Percentiles rank a stretch among this genome's conserved stretches.
These are phyloP conservation scores for Capsicum rhomboideum DNA, from an alignment of 257 asterid species.

Conservation along the genomic window DNA sequence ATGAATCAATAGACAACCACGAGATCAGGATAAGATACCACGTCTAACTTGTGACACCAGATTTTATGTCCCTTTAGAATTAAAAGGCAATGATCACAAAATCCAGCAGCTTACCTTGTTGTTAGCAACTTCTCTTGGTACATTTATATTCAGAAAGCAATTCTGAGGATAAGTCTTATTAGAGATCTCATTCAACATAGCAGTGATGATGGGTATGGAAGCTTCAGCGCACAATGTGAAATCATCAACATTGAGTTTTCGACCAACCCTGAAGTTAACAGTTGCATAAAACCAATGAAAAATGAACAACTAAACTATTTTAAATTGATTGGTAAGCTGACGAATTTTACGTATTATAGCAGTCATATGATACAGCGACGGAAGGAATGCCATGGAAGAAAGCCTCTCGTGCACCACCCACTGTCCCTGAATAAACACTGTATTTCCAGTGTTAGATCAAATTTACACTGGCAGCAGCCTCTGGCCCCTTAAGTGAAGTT, in stretches of 20 bases:
- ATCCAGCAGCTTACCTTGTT: constrained; percentile 44
- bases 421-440: constrained; percentile 90
- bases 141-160: constrained; percentile 64
- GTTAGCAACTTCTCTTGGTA: constrained; percentile 60
- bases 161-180: constrained; percentile 41
- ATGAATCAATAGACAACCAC: no score
- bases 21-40: not conserved
- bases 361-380: constrained; percentile 71
- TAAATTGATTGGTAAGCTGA: not conserved
- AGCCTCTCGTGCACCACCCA: constrained; percentile 95
- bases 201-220: constrained; percentile 52
- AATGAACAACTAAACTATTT: not conserved
- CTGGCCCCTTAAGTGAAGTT: not conserved
- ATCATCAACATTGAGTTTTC: constrained; percentile 39
- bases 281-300: not conserved
- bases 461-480: not conserved
- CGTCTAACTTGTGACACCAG: not conserved
- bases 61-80: not conserved
- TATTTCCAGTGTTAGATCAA: constrained; percentile 1
- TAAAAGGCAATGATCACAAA: not conserved
- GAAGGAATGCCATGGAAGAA: constrained; percentile 67
- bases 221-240: constrained; percentile 73
- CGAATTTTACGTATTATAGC: constrained; percentile 23
- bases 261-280: constrained; percentile 39
- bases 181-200: constrained; percentile 43